These are phyloP conservation scores for Amaranthus cruentus DNA, from an alignment of 148 eudicot genomes.

Conservation along the genomic window DNA sequence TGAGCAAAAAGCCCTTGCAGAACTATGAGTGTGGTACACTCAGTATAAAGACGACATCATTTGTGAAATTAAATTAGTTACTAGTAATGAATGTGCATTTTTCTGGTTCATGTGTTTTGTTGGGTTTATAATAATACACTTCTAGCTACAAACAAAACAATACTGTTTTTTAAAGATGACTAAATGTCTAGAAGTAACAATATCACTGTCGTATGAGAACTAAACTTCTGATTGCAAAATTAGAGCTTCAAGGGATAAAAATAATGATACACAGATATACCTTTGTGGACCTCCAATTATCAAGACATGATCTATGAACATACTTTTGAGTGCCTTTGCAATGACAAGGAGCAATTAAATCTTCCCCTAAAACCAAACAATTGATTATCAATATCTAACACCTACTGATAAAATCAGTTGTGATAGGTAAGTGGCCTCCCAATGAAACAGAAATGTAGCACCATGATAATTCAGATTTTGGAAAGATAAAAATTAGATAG, in stretches of 20 bases:
- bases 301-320: slow-evolving; percentile 97
- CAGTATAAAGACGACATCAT: too few relatives aligned
- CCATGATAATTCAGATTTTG: too few relatives aligned
- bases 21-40: too few relatives aligned
- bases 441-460: neutral
- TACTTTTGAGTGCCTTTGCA: slow-evolving; percentile 98
- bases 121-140: neutral
- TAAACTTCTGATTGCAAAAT: neutral
- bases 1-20: too few relatives aligned
- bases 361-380: slow-evolving; percentile 55
- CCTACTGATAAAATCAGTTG: neutral
- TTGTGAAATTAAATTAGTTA: neutral
- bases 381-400: slow-evolving; percentile 2
- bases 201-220: neutral
- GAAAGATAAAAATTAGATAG: neutral
- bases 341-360: slow-evolving; percentile 89
- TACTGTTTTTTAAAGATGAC: neutral
- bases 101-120: neutral
- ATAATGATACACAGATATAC: slow-evolving; percentile 25
- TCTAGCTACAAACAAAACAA: neutral
- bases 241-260: slow-evolving; percentile 6
- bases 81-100: neutral
- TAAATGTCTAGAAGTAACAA: neutral
- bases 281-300: slow-evolving; percentile 98
- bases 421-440: neutral